Conservation (phyloP, 1,284 basidiomycete genomes). For the Porogramme epimiltina region DNA sequence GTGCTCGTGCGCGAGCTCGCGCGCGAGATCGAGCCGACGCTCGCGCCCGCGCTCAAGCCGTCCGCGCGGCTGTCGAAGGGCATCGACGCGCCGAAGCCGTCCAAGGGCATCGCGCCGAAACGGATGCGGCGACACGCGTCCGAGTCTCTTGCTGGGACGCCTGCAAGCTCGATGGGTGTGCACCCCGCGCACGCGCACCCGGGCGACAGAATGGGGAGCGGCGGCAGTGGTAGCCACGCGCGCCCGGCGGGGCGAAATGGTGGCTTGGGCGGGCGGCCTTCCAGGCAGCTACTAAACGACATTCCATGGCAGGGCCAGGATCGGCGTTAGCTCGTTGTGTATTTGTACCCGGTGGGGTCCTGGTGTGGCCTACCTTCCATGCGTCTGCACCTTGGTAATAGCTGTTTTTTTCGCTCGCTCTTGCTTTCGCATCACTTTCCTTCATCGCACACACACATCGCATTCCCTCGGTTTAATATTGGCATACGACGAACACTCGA, state of each 20-base stretch:
- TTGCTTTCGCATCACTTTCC: conserved; percentile 14
- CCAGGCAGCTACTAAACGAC: conserved; percentile 23
- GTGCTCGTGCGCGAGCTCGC: conserved; percentile 90
- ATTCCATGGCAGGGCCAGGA: conserved; percentile 25
- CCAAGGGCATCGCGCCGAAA: conserved; percentile 59
- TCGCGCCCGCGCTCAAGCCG: conserved; percentile 68
- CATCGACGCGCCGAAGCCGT: conserved; percentile 36
- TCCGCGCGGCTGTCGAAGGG: conserved; percentile 36
- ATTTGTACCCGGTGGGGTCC: conserved; percentile 7
- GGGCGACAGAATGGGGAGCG: neutral
- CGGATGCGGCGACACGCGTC: conserved; percentile 68
- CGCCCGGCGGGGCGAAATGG: conserved; percentile 3
- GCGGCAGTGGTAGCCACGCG: neutral
- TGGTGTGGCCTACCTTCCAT: conserved; percentile 4
- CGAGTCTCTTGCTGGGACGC: conserved; percentile 49
- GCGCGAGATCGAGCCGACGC: conserved; percentile 75
- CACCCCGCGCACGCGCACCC: conserved; percentile 1
- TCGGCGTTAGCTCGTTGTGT: conserved; percentile 18
- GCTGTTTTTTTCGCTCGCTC: conserved; percentile 19
- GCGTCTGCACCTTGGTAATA: conserved; percentile 8
- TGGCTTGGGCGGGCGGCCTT: conserved; percentile 10
- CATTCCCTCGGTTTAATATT: conserved; percentile 5
- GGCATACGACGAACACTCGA: conserved; percentile 12
- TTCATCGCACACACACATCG: conserved; percentile 9
- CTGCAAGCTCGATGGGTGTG: neutral